Conservation (phyloP, 306 rosid species). For the Oxytropis ochrocephala region DNA sequence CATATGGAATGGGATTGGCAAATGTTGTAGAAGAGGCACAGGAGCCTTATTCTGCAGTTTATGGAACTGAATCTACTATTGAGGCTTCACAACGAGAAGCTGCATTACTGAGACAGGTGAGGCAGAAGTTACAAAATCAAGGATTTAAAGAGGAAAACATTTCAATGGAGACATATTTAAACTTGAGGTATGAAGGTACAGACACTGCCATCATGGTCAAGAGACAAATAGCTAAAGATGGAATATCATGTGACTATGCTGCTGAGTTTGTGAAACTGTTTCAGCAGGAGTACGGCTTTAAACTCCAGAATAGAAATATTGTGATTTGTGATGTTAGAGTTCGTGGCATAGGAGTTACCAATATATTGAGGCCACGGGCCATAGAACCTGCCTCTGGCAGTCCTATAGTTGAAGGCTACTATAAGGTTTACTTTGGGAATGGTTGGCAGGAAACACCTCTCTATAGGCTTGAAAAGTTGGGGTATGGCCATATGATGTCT, state of each 20-base stretch:
- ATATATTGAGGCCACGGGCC: constrained; percentile 67
- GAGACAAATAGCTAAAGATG: constrained; percentile 41
- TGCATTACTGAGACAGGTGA: constrained; percentile 51
- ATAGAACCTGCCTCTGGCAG: constrained; percentile 36
- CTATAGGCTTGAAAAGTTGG: constrained; percentile 77
- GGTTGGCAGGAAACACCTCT: constrained; percentile 82
- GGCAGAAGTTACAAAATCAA: constrained; percentile 62
- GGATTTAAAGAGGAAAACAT: constrained; percentile 70
- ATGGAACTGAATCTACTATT: constrained; percentile 44
- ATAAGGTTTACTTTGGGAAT: constrained; percentile 74
- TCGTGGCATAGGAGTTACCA: constrained; percentile 83
- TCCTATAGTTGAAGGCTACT: constrained; percentile 62
- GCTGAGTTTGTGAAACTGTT: constrained; percentile 64
- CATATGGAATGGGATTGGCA: constrained; percentile 99
- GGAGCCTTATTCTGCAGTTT: constrained; percentile 78
- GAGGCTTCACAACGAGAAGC: constrained; percentile 67
- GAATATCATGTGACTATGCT: constrained; percentile 43
- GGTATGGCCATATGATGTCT: constrained; percentile 46
- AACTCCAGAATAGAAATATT: constrained; percentile 64
- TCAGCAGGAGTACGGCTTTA: constrained; percentile 85
- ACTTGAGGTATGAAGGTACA: constrained; percentile 92
- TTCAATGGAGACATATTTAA: constrained; percentile 63
- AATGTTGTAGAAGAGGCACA: constrained; percentile 93
- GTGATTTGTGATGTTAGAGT: constrained; percentile 75
- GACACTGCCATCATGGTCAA: constrained; percentile 91